phyloP scores from a whole-genome alignment of 73 alveolate genomes.

The Symbiodinium pilosum region DNA sequence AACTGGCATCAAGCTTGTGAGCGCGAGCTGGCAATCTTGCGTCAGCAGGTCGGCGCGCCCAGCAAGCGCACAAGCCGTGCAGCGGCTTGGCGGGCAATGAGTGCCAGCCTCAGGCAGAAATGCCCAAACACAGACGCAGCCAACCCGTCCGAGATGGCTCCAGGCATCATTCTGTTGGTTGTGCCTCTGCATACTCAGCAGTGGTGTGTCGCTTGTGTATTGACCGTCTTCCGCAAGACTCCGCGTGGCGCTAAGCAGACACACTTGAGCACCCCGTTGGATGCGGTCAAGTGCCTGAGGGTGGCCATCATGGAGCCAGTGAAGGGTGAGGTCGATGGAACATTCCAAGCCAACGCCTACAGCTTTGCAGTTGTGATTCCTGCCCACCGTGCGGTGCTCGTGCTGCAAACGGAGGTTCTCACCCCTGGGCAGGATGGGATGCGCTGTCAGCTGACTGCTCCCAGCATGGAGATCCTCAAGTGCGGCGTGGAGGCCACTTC shows the following conservation, averaged over 20 bases:
- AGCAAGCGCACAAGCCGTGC: not conserved
- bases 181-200: not conserved
- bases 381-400: not conserved
- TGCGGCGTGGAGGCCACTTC: not conserved
- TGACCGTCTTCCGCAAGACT: not conserved
- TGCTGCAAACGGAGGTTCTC: not conserved
- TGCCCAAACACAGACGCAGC: not conserved
- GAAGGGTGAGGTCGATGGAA: not conserved
- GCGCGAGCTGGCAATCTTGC: not conserved
- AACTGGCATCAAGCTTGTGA: conserved; percentile 4
- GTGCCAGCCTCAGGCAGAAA: not conserved
- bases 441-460: not conserved
- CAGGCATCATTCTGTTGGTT: not conserved
- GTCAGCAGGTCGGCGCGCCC: not conserved
- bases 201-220: not conserved
- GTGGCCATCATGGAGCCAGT: not conserved
- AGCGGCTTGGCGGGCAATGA: not conserved
- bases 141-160: not conserved
- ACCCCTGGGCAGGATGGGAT: not conserved
- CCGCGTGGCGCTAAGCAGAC: not conserved
- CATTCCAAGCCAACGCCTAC: not conserved
- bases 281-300: not conserved
- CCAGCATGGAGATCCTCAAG: not conserved
- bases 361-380: not conserved
- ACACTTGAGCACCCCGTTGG: not conserved